A percentile compares a stretch with the other conserved stretches of the same genome.
Conservation (phyloP, 2,329 filamentous ascomycete genomes). For the Aspergillus udagawae region DNA sequence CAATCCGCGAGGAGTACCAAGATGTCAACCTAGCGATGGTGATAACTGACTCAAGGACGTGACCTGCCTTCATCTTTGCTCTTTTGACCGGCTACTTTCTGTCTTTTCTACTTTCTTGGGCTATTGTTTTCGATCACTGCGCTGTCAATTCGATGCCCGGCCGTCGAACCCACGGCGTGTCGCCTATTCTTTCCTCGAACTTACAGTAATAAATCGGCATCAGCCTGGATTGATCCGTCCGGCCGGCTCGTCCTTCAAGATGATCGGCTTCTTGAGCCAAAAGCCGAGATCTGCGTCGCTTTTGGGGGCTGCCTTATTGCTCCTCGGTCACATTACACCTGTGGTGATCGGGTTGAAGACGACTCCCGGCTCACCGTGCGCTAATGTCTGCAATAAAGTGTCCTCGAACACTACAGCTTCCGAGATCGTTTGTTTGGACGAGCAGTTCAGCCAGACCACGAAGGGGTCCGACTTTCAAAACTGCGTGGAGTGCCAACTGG, state of each 20-base stretch:
- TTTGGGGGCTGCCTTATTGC: slow-evolving; percentile 16
- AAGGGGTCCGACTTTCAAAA: slow-evolving; percentile 35
- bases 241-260: slow-evolving; percentile 5
- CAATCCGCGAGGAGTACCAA: slow-evolving; percentile 7
- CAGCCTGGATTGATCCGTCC: not conserved
- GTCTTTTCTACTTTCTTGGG: not conserved
- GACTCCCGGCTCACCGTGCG: slow-evolving; percentile 38
- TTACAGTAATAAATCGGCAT: slow-evolving; percentile 2
- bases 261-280: slow-evolving; percentile 17
- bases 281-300: slow-evolving; percentile 10
- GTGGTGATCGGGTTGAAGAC: slow-evolving; percentile 26
- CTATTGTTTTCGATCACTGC: not conserved
- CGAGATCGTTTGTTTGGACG: slow-evolving; percentile 42
- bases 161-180: not conserved
- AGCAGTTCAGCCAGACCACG: slow-evolving; percentile 28
- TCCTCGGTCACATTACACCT: slow-evolving; percentile 20
- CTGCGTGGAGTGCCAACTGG: slow-evolving; percentile 41
- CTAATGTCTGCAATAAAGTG: slow-evolving; percentile 25
- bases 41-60: not conserved
- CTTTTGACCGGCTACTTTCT: not conserved
- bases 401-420: slow-evolving; percentile 36
- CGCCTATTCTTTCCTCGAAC: slow-evolving; percentile 1
- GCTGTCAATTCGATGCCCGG: slow-evolving; percentile 9
- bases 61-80: not conserved
- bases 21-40: not conserved